Conservation (phyloP, 257 asterid genomes). For the Salvia miltiorrhiza region DNA sequence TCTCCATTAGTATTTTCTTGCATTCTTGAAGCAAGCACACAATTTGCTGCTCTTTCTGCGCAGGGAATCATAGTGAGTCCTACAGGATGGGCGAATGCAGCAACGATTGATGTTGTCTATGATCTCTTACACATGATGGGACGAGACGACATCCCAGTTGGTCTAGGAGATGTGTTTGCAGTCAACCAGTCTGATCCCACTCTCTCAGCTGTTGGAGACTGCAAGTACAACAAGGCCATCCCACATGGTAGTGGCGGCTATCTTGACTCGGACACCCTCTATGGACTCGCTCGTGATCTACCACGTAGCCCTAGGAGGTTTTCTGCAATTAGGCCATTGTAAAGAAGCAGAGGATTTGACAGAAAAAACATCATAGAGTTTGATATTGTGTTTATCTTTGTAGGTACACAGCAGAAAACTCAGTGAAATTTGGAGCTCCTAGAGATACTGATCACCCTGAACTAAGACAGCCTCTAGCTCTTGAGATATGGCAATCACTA, state of each 20-base stretch:
- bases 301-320: slow-evolving; percentile 91
- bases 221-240: slow-evolving; percentile 69
- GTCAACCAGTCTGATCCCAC: slow-evolving; percentile 49
- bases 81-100: slow-evolving; percentile 91
- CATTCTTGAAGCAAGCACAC: not conserved
- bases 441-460: slow-evolving; percentile 74
- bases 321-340: not conserved
- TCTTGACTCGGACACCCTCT: slow-evolving; percentile 79
- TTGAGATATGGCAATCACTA: slow-evolving; percentile 68
- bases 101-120: slow-evolving; percentile 73
- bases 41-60: not conserved
- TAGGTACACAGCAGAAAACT: slow-evolving; percentile 79
- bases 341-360: not conserved
- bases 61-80: slow-evolving; percentile 78
- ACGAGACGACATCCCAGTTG: slow-evolving; percentile 82
- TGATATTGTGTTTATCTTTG: not conserved
- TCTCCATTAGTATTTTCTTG: not conserved
- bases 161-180: slow-evolving; percentile 71
- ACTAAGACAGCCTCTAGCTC: slow-evolving; percentile 74
- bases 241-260: slow-evolving; percentile 86
- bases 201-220: slow-evolving; percentile 59
- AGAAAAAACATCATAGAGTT: not conserved
- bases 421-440: slow-evolving; percentile 68
- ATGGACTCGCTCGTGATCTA: slow-evolving; percentile 68
- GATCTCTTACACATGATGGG: slow-evolving; percentile 94